These are phyloP conservation scores for Raphanus hybrid DNA, from an alignment of 441 rosid genomes.

Conservation along the genomic window DNA sequence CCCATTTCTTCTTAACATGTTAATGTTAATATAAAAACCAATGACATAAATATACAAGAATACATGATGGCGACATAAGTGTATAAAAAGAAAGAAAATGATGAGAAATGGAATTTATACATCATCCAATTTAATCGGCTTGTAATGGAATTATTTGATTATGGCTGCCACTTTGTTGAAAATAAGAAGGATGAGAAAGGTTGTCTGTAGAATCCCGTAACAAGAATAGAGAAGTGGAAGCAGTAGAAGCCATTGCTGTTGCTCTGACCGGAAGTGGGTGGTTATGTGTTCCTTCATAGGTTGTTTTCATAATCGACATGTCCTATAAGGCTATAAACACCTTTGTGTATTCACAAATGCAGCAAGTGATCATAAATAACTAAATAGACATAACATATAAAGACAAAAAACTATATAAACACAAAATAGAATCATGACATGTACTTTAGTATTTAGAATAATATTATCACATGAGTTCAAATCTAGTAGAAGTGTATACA, in stretches of 20 bases:
- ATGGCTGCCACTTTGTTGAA: background rate
- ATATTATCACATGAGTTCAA: background rate
- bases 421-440: background rate
- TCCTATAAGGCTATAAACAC: background rate
- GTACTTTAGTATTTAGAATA: background rate
- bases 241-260: constrained; percentile 89
- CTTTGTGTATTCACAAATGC: background rate
- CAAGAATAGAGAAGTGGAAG: constrained; percentile 51
- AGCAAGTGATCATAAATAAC: background rate
- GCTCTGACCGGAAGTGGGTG: constrained; percentile 73
- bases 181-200: background rate
- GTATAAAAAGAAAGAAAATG: background rate
- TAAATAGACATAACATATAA: background rate
- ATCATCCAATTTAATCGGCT: background rate
- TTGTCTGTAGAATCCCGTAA: constrained; percentile 42
- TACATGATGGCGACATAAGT: background rate
- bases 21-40: background rate
- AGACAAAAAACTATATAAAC: background rate
- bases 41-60: background rate
- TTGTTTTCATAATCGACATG: background rate
- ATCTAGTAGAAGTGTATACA: background rate
- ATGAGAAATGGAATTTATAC: background rate
- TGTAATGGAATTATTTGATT: background rate
- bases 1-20: constrained; percentile 16
- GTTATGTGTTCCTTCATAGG: background rate